Conservation (phyloP, 208 protist species). For the Acanthamoeba lenticulata region DNA sequence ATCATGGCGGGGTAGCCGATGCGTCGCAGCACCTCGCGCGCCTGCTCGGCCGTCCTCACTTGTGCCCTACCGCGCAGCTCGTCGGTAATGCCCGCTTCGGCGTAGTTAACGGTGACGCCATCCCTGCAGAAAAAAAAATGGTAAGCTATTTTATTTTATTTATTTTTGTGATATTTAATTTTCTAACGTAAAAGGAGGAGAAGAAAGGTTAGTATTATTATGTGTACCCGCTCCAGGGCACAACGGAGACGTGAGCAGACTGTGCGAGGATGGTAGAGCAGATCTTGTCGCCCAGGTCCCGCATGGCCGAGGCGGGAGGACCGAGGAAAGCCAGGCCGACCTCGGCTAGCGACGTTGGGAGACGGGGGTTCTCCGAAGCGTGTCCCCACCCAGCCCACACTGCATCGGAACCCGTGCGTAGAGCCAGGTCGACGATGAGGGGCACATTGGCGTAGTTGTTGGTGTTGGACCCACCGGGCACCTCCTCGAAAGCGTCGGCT, state of each 20-base stretch:
- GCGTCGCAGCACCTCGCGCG: constrained; percentile 87
- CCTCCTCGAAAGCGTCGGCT: constrained; percentile 94
- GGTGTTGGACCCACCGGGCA: constrained; percentile 96
- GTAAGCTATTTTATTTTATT: neutral
- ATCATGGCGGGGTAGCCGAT: constrained; percentile 98
- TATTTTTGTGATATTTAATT: no score
- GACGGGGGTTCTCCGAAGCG: constrained; percentile 97
- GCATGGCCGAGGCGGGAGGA: constrained; percentile 82
- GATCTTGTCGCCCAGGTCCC: constrained; percentile 97
- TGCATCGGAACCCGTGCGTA: constrained; percentile 92
- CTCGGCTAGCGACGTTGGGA: constrained; percentile 88
- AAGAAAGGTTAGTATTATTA: neutral
- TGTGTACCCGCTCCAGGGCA: constrained; percentile 92
- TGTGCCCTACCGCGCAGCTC: constrained; percentile 92
- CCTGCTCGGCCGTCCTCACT: constrained; percentile 93
- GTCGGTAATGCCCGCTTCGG: constrained; percentile 85
- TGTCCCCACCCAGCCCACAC: constrained; percentile 99
- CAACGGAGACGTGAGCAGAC: constrained; percentile 93
- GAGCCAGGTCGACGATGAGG: constrained; percentile 97
- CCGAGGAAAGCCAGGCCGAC: constrained; percentile 87
- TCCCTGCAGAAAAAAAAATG: neutral
- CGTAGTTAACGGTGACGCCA: constrained; percentile 54
- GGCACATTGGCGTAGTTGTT: constrained; percentile 99
- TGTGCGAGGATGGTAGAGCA: constrained; percentile 97
- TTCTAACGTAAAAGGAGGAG: neutral